A percentile compares a stretch with the other conserved stretches of the same genome.
Evolutionary conservation across 2,329 filamentous ascomycete species (phyloP).

Genomic region (Microsporum ferrugineum): DNA sequence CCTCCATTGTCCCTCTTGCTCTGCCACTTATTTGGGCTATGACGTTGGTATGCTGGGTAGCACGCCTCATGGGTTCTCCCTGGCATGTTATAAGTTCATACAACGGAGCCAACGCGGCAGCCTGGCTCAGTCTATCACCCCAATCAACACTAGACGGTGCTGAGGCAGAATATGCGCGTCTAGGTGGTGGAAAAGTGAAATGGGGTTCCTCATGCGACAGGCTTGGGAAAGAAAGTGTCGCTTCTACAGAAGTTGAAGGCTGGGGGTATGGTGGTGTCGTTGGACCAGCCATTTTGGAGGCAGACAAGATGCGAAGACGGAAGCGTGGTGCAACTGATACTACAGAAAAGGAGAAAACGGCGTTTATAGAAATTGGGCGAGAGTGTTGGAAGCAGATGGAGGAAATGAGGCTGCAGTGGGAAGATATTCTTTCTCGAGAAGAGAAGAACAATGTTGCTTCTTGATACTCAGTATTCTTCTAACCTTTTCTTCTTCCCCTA

Average conservation of each 20-base stretch:
- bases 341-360: conserved; percentile 35
- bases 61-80: conserved; percentile 67
- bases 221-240: conserved; percentile 49
- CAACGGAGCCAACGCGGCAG: conserved; percentile 60
- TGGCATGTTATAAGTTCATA: conserved; percentile 79
- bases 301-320: conserved; percentile 44
- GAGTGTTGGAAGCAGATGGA: conserved; percentile 35
- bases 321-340: conserved; percentile 47
- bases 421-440: conserved; percentile 27
- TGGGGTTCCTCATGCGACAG: conserved; percentile 69
- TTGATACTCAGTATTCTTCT: not conserved
- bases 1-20: conserved; percentile 65
- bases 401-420: conserved; percentile 31
- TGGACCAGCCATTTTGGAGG: conserved; percentile 40
- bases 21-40: conserved; percentile 60
- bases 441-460: conserved; percentile 13
- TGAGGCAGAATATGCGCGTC: conserved; percentile 42
- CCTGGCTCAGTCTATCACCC: conserved; percentile 64
- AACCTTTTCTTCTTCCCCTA: not conserved
- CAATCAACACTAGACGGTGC: conserved; percentile 35
- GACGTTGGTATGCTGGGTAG: conserved; percentile 55
- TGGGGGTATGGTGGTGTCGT: conserved; percentile 59
- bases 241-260: conserved; percentile 71
- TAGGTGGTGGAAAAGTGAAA: conserved; percentile 54
- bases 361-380: conserved; percentile 32